Percentiles rank a stretch among this genome's conserved stretches.
Evolutionary conservation across 306 rosid species (phyloP).

Genomic region (Acacia acuminata): DNA sequence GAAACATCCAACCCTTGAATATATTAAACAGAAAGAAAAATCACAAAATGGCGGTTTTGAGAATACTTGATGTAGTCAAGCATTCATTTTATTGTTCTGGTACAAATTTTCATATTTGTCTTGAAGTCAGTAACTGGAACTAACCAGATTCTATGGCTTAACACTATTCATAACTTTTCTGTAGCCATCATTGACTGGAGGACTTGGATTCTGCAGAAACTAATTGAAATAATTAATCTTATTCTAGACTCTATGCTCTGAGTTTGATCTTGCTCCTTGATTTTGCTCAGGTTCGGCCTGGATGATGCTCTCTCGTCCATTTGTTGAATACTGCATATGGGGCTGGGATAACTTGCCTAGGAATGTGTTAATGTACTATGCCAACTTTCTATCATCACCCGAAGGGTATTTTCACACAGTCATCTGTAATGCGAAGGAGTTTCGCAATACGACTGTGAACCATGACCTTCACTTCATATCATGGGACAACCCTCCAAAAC

Average conservation of each 20-base stretch:
- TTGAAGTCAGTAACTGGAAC: not conserved
- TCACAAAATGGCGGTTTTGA: not conserved
- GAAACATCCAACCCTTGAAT: not conserved
- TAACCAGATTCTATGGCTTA: not conserved
- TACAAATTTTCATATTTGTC: not conserved
- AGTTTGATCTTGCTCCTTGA: constrained; percentile 8
- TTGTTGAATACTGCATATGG: constrained; percentile 67
- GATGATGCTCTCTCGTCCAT: constrained; percentile 89
- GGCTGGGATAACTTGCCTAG: constrained; percentile 91
- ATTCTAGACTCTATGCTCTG: not conserved
- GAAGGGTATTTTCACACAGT: constrained; percentile 88
- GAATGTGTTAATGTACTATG: constrained; percentile 78
- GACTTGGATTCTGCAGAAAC: not conserved
- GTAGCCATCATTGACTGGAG: not conserved
- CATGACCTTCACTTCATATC: constrained; percentile 90
- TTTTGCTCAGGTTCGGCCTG: constrained; percentile 77
- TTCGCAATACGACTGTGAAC: constrained; percentile 68
- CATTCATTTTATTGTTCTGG: not conserved
- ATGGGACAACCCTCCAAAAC: constrained; percentile 87
- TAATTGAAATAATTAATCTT: not conserved
- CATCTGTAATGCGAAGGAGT: constrained; percentile 77
- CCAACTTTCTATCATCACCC: constrained; percentile 78
- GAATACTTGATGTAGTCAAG: not conserved
- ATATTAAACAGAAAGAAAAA: constrained; percentile 9
- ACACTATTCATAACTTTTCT: not conserved